A percentile compares a stretch with the other conserved stretches of the same genome.
Evolutionary conservation across 1,139 yeast genomes (phyloP).

Genomic region (Debaryomyces udenii): DNA sequence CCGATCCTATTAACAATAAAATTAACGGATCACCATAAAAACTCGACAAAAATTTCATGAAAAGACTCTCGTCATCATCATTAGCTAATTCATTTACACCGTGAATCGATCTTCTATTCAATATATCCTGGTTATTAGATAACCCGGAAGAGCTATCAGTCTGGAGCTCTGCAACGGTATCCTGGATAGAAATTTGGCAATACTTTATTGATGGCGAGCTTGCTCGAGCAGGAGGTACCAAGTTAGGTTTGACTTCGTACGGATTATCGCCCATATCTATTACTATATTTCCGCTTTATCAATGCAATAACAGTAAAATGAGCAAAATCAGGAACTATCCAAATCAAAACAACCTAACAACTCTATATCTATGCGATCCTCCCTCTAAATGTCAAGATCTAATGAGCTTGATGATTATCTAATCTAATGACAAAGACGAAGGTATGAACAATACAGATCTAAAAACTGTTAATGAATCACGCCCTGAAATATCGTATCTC

Average conservation of each 20-base stretch:
- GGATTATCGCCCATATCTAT: constrained; percentile 38
- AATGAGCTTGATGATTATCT: not conserved
- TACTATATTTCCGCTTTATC: constrained; percentile 1
- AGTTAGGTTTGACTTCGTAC: constrained; percentile 23
- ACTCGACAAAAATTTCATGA: constrained; percentile 70
- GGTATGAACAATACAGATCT: constrained; percentile 3
- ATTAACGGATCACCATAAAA: constrained; percentile 91
- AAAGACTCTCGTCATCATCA: constrained; percentile 76
- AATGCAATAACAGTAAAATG: constrained; percentile 6
- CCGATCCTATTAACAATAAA: constrained; percentile 83
- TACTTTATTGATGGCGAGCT: constrained; percentile 54
- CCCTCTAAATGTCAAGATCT: not conserved
- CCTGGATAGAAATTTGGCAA: constrained; percentile 61
- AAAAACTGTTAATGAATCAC: not conserved
- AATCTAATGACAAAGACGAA: not conserved
- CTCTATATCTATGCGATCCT: not conserved
- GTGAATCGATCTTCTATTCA: constrained; percentile 68
- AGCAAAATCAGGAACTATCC: not conserved
- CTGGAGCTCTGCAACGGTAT: constrained; percentile 60
- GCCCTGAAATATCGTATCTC: not conserved
- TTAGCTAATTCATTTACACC: constrained; percentile 75
- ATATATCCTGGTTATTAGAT: constrained; percentile 66
- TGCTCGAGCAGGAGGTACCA: constrained; percentile 23
- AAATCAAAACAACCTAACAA: constrained; percentile 3
- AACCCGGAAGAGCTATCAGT: constrained; percentile 67